Percentiles rank a stretch among this genome's conserved stretches.
Evolutionary conservation across 257 asterid species (phyloP).

Genomic region (Paraleonurus japonicus): DNA sequence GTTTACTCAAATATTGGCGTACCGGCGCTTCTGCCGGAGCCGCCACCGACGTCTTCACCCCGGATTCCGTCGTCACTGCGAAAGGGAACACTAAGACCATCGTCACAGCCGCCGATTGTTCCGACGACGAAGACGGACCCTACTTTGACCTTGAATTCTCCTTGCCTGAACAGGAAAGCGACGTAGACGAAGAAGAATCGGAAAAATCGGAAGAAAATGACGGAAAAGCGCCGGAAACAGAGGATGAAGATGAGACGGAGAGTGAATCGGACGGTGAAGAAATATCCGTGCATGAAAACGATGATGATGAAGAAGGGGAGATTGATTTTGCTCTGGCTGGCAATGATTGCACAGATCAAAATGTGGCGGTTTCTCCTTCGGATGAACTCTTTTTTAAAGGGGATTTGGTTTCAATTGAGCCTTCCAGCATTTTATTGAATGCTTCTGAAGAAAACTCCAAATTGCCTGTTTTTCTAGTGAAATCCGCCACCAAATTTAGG

Average conservation of each 20-base stretch:
- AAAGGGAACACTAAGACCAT: slow-evolving; percentile 30
- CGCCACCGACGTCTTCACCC: slow-evolving; percentile 25
- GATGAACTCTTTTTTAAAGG: slow-evolving; percentile 41
- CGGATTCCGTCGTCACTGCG: slow-evolving; percentile 20
- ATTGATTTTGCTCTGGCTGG: slow-evolving; percentile 27
- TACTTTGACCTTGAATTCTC: slow-evolving; percentile 52
- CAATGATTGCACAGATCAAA: slow-evolving; percentile 24
- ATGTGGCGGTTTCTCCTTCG: slow-evolving; percentile 34
- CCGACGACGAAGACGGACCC: slow-evolving; percentile 53
- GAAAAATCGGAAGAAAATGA: slow-evolving; percentile 8
- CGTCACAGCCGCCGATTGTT: slow-evolving; percentile 28
- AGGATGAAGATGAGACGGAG: slow-evolving; percentile 25
- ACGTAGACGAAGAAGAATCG: slow-evolving; percentile 26
- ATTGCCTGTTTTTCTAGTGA: slow-evolving; percentile 38
- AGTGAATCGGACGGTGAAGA: slow-evolving; percentile 28
- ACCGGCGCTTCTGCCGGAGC: slow-evolving; percentile 16
- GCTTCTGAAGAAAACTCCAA: slow-evolving; percentile 42
- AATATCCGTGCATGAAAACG: slow-evolving; percentile 24
- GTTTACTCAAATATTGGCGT: slow-evolving; percentile 54
- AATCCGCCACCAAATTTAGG: slow-evolving; percentile 48
- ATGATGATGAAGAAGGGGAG: slow-evolving; percentile 32
- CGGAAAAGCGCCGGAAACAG: background rate
- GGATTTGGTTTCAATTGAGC: slow-evolving; percentile 38
- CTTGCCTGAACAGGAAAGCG: slow-evolving; percentile 37
- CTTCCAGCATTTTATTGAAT: slow-evolving; percentile 23